Base-by-base conservation (phyloP, 2,329 filamentous ascomycete genomes). In the Curvularia sp. region DNA sequence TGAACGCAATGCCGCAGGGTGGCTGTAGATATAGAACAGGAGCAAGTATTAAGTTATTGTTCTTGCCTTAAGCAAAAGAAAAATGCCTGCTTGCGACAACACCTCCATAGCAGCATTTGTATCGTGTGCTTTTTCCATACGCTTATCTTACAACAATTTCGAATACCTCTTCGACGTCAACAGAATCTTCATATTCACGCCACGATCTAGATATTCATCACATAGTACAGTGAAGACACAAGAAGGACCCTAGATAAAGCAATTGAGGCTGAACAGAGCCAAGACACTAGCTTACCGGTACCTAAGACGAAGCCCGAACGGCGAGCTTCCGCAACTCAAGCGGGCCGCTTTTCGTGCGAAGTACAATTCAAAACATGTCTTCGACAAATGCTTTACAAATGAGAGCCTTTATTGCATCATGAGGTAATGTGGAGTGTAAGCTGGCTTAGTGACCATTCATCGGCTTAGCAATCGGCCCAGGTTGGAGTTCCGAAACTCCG, bases 391-490 rank as follows among this genome's bases (percentile, higher is more conserved):
- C 5, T 13, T 43, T 26, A 6, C 6, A 9, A 43, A 24, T 24
- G 5, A 28, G 5, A 8, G 13, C 24, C 10, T 12, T n/a, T 3
- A 9, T 26, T 26, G 13, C 13, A n/a, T 43, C 41, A 28, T 26
- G 5, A 28, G 41, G 41, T 12, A 24, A 5, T 26, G 22, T 20
- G 24, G 26, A 24, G n/a, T 4, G 41, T 28, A 46, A 30, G 8
- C 24, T 18, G 33, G 30, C 30, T 48, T 48, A 48, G n/a, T 48
- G 15, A 49, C 20, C 20, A 5, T 24, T 13, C 13, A 26, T 18
- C 12, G 9, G 47, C 47, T 49, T 49, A 49, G 47, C 31, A 49
- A 49, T 35, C 47, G 31, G 15, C 20, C 12, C 47, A n/a, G 7
- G 7, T 26, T 26, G 20, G 13, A n/a, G 20, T 35, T 49, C 47